These are phyloP conservation scores for Oryza coarctata DNA, from an alignment of 176 grass and related monocot genomes.

Conservation along the genomic window DNA sequence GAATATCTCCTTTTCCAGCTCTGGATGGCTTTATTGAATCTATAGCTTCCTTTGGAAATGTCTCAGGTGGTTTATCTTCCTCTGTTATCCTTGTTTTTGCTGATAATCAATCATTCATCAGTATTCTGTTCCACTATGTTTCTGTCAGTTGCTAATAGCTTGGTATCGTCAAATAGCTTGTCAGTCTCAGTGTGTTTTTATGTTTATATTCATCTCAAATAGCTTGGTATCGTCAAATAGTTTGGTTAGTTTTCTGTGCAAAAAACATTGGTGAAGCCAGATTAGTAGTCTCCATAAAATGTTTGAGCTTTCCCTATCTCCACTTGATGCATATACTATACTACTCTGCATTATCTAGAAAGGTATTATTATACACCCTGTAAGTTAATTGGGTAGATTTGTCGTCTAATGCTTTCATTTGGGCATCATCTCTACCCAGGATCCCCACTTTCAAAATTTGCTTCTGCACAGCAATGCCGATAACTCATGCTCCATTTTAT, in stretches of 20 bases:
- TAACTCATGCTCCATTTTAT: constrained; percentile 17
- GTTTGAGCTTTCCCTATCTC: not conserved
- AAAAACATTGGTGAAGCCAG: not conserved
- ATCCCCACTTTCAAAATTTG: not conserved
- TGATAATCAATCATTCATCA: not conserved
- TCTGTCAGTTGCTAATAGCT: not conserved
- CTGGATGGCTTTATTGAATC: constrained; percentile 85
- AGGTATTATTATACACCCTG: not conserved
- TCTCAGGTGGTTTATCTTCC: constrained; percentile 53
- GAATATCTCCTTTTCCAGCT: constrained; percentile 91
- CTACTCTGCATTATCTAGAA: too few relatives aligned
- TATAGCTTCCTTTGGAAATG: constrained; percentile 75
- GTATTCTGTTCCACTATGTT: not conserved
- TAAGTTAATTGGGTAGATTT: not conserved
- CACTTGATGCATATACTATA: too few relatives aligned
- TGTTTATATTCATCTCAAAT: too few relatives aligned
- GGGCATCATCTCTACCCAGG: not conserved
- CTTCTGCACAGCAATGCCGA: not conserved
- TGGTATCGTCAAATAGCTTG: not conserved
- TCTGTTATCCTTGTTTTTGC: constrained; percentile 3
- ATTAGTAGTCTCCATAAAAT: not conserved
- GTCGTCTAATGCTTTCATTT: not conserved
- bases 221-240: not conserved
- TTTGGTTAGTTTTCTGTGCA: not conserved
- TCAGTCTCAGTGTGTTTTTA: too few relatives aligned